A percentile compares a stretch with the other conserved stretches of the same genome.
Evolutionary conservation across 2,329 filamentous ascomycete species (phyloP).

Genomic region (Arthrobotrys entomopaga): DNA sequence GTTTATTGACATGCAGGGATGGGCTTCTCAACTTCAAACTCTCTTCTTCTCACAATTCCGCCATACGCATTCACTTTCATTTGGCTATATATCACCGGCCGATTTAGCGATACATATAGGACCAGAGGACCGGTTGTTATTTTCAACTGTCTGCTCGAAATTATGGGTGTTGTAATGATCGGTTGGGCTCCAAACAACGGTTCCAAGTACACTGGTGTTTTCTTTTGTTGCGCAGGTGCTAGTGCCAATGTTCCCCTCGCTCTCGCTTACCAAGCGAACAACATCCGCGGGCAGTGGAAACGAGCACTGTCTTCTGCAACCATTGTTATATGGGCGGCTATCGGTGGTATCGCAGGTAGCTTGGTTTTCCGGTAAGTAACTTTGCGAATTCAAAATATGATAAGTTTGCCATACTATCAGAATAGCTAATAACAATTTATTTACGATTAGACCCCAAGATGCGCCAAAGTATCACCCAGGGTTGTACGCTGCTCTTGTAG

Average conservation of each 20-base stretch:
- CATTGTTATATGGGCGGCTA: constrained; percentile 77
- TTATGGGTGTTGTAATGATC: constrained; percentile 78
- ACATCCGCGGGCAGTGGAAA: constrained; percentile 89
- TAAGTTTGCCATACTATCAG: no score
- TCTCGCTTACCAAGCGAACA: constrained; percentile 86
- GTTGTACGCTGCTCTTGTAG: constrained; percentile 35
- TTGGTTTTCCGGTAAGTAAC: constrained; percentile 72
- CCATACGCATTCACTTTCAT: constrained; percentile 74
- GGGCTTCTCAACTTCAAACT: constrained; percentile 71
- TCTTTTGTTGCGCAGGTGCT: constrained; percentile 77
- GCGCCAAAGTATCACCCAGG: constrained; percentile 37
- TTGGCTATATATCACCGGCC: constrained; percentile 71
- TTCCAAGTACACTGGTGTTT: constrained; percentile 78
- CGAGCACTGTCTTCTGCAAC: constrained; percentile 80
- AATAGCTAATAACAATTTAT: background rate
- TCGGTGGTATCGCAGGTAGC: constrained; percentile 80
- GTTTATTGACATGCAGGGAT: constrained; percentile 64
- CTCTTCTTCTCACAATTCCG: constrained; percentile 77
- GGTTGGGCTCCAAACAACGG: constrained; percentile 70
- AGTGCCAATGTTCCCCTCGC: constrained; percentile 80
- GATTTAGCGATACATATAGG: constrained; percentile 73
- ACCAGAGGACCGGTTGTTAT: constrained; percentile 74
- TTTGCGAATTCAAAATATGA: background rate
- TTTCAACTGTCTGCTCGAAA: constrained; percentile 72
- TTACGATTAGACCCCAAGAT: constrained; percentile 31